Evolutionary conservation across 169 alveolate species (phyloP), one percentile per base, ranked within the genome.

Genomic region (Eimeria falciformis): DNA sequence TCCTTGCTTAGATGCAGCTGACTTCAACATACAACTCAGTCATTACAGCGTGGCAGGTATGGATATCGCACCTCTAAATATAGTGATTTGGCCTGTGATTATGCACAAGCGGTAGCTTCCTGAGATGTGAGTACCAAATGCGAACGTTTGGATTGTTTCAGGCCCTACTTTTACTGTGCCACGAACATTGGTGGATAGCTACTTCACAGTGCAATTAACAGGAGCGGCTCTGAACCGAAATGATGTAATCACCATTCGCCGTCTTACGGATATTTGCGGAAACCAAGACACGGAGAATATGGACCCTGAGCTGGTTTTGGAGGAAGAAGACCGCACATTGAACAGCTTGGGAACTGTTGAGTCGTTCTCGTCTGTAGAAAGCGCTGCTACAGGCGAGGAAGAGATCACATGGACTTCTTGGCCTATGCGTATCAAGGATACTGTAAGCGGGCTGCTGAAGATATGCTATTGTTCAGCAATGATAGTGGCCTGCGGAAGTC

Each of bases 401-500:
- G 75, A 46, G 14, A 23, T 25, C 83, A 82, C 33, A 33, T 89
- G 93, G 93, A 46, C 50, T 25, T 89, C 93, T 21, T 89, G 93
- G 93, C 56, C 75, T 17, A 89, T 89, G 29, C 88, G 73, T 45
- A 45, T 82, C 6, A 62, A 25, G 82, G 50, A 17, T 18, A 11
- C 89, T 23, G 93, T 58, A 18, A 25, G 62, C 14, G 90, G 90
- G 18, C 12, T 5, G 37, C 58, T 89, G 78, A 53, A 73, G 27
- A 82, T 89, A 21, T 89, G 93, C 93, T 89, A 89, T 73, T 89
- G 93, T 53, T 69, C 93, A 23, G 50, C 90, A 69, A 55, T 46
- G 27, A 90, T 23, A 2, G 69, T 50, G 1, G 82, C 66, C 14
- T 89, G 93, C 93, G 71, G 45, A 1, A 29, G 43, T 27, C 18